Evolutionary conservation across 306 rosid genomes (phyloP), one percentile per base, ranked within the genome.

Genomic region (Begonia peltatifolia): DNA sequence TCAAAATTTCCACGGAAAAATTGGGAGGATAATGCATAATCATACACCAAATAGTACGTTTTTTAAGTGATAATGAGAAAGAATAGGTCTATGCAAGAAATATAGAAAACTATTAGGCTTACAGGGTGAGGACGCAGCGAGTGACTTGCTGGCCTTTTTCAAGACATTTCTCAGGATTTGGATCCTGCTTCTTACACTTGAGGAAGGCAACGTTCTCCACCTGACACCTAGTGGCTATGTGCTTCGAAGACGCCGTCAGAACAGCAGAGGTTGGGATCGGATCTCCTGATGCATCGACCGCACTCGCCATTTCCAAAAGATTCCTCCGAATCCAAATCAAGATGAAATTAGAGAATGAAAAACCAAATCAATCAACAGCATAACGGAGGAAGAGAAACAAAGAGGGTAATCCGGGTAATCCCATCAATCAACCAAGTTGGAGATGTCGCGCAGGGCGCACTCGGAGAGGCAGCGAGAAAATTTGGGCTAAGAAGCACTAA

Each of bases 221-320:
- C 41, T 79, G 87, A 74, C 95, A 90, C 57, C 72, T 70, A 5
- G 63, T 14, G 57, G 68, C 77, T 61, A 90, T 78, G 73, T 90
- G 97, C 92, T 79, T 90, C 53, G 97, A 73, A 44, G 94, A 69
- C 44, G 94, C 84, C 87, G 80, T 90, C 64, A 90, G 70, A 38
- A 90, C 95, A 46, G 95, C 74, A 60, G 95, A 90, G 1, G 97
- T 73, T 14, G 97, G 94, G 75, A 90, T 76, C 70, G 95, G 97
- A 43, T 85, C 82, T 57, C 97, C 97, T 1, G 85, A 47, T 16
- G 86, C 71, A 71, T 85, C 92, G 18, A 80, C 87, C 14, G 94
- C 63, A 70, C 86, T 83, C 71, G 94, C 62, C 97, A 90, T 89
- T 12, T 52, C 59, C 58, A 52, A 46, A 0, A 5, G 8, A 30